These are phyloP conservation scores for Pichia rugopelliculosa DNA, from an alignment of 805 yeast genomes.

Conservation along the genomic window DNA sequence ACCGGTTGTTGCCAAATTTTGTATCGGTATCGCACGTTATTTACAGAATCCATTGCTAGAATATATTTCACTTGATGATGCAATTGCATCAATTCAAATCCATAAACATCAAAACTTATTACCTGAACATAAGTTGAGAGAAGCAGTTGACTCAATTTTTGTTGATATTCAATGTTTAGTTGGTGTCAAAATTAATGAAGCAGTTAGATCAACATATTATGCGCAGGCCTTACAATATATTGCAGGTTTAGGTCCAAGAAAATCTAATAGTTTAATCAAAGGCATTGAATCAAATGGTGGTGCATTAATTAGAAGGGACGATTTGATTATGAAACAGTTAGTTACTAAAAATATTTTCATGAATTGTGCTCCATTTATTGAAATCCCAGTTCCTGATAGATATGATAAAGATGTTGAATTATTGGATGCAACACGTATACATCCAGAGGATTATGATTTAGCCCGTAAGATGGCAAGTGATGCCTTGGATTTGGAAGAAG, in stretches of 20 bases:
- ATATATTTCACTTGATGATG: conserved; percentile 74
- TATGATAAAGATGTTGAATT: conserved; percentile 62
- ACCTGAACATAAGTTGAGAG: conserved; percentile 51
- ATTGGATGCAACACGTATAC: conserved; percentile 91
- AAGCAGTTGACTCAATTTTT: conserved; percentile 69
- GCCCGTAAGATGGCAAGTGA: conserved; percentile 98
- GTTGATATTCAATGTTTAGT: conserved; percentile 88
- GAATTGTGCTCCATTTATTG: conserved; percentile 86
- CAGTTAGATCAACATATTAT: conserved; percentile 65
- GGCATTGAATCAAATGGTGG: conserved; percentile 69
- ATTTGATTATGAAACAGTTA: conserved; percentile 72
- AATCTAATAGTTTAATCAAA: conserved; percentile 79
- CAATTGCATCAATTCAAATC: conserved; percentile 59
- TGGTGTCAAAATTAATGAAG: conserved; percentile 90
- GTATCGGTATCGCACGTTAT: conserved; percentile 85
- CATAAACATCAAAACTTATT: conserved; percentile 65
- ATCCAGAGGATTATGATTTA: conserved; percentile 94
- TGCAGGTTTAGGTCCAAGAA: conserved; percentile 93
- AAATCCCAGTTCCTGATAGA: conserved; percentile 58
- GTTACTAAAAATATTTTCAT: conserved; percentile 76
- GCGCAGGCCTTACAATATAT: conserved; percentile 70
- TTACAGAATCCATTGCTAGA: conserved; percentile 90
- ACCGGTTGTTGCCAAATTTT: conserved; percentile 71
- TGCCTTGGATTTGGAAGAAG: conserved; percentile 93
- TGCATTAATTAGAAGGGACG: conserved; percentile 59